These are phyloP conservation scores for Rhizopus sp. DNA, from an alignment of 371 early-diverging fungal species.

Conservation along the genomic window DNA sequence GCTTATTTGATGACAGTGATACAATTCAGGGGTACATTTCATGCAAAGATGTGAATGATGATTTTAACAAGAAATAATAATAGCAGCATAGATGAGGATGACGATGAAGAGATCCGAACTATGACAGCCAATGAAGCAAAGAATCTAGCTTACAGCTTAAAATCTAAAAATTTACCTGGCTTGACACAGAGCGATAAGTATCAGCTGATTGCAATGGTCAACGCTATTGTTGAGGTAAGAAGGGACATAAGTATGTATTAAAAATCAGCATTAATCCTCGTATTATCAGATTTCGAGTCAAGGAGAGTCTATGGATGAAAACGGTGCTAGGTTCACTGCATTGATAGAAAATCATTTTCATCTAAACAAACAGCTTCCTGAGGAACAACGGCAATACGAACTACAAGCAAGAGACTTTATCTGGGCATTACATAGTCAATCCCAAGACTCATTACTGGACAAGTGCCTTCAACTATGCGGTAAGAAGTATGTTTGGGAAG, in stretches of 20 bases:
- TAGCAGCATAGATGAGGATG: conserved; percentile 9
- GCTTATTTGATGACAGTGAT: conserved; percentile 41
- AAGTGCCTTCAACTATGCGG: conserved; percentile 59
- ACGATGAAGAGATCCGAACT: conserved; percentile 32
- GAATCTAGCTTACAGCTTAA: conserved; percentile 37
- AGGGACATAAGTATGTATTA: not conserved
- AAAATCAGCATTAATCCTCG: not conserved
- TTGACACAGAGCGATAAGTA: conserved; percentile 45
- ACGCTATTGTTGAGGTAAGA: conserved; percentile 63
- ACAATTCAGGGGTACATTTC: conserved; percentile 13
- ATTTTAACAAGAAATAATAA: not conserved
- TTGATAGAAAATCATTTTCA: conserved; percentile 71
- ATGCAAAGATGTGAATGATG: not conserved
- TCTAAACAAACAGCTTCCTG: conserved; percentile 48
- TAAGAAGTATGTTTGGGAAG: conserved; percentile 76
- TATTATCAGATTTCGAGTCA: conserved; percentile 62
- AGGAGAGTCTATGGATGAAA: conserved; percentile 81
- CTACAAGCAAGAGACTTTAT: conserved; percentile 73
- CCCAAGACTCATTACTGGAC: conserved; percentile 83
- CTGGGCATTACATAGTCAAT: conserved; percentile 91
- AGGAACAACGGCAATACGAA: conserved; percentile 34
- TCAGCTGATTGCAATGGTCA: conserved; percentile 62
- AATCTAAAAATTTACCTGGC: conserved; percentile 46
- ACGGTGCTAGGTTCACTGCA: conserved; percentile 84
- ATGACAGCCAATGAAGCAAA: conserved; percentile 35